Evolutionary conservation across 306 rosid genomes (phyloP).

Genomic region (Medicago lupulina): DNA sequence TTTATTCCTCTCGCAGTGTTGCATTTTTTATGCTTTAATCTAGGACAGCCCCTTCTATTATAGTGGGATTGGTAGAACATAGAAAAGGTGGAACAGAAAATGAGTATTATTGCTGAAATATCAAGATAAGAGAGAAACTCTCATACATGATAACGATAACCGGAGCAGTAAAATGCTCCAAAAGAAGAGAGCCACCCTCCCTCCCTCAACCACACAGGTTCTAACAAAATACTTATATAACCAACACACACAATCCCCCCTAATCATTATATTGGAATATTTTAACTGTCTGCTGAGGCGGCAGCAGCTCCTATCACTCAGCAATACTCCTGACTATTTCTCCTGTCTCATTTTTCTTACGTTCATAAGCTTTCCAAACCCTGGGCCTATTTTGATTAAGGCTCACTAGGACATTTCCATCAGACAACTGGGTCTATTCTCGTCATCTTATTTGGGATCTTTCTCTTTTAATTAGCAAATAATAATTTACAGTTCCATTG

Average conservation of each 20-base stretch:
- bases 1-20: not conserved
- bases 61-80: not conserved
- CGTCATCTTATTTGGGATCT: not conserved
- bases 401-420: not conserved
- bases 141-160: not conserved
- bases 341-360: not conserved
- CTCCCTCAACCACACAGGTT: constrained; percentile 1
- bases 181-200: not conserved
- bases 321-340: not conserved
- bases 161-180: not conserved
- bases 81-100: not conserved
- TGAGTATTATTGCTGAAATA: not conserved
- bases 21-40: constrained; percentile 4
- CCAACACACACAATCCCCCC: not conserved
- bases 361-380: not conserved
- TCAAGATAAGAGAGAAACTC: not conserved
- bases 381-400: constrained; percentile 1
- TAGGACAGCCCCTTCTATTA: not conserved
- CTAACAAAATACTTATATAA: not conserved
- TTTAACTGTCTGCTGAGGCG: not conserved
- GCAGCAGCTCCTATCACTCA: not conserved
- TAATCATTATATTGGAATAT: not conserved
- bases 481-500: not conserved
- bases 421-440: not conserved
- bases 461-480: not conserved